Evolutionary conservation across 192 early-diverging fungal species (phyloP).

Genomic region (Coemansia sp.): DNA sequence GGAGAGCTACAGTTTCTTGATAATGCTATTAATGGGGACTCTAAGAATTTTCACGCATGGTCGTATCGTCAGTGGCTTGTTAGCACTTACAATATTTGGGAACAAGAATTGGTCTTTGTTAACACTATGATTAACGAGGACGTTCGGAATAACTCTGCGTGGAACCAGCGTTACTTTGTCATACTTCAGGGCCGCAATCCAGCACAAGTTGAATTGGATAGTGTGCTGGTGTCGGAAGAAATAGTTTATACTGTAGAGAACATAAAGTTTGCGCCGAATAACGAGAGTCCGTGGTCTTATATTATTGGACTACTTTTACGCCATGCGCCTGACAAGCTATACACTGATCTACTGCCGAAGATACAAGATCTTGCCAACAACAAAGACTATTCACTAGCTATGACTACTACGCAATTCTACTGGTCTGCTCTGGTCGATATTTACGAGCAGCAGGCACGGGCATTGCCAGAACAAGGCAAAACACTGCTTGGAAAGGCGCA

Average conservation of each 20-base stretch:
- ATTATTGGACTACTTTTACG: conserved; percentile 62
- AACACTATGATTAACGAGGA: conserved; percentile 75
- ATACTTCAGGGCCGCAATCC: conserved; percentile 42
- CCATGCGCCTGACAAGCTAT: conserved; percentile 34
- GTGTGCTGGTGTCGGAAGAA: conserved; percentile 19
- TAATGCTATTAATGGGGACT: conserved; percentile 68
- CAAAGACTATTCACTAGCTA: conserved; percentile 12
- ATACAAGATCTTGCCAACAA: conserved; percentile 30
- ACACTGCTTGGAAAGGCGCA: conserved; percentile 17
- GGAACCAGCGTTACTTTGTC: conserved; percentile 95
- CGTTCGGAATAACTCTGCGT: conserved; percentile 96
- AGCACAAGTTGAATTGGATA: background rate
- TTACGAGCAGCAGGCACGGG: conserved; percentile 34
- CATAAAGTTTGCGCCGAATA: conserved; percentile 80
- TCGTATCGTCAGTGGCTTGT: conserved; percentile 95
- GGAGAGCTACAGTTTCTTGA: conserved; percentile 76
- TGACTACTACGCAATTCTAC: conserved; percentile 38
- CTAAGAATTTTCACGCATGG: conserved; percentile 99
- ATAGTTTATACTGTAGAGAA: conserved; percentile 66
- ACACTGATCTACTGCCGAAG: conserved; percentile 30
- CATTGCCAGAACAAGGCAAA: conserved; percentile 7
- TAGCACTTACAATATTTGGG: conserved; percentile 71
- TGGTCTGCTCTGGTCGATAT: conserved; percentile 52
- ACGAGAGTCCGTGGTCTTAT: conserved; percentile 93
- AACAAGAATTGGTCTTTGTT: conserved; percentile 71